Conservation (phyloP, 1,139 yeast genomes). For the Yueomyces sp. region DNA sequence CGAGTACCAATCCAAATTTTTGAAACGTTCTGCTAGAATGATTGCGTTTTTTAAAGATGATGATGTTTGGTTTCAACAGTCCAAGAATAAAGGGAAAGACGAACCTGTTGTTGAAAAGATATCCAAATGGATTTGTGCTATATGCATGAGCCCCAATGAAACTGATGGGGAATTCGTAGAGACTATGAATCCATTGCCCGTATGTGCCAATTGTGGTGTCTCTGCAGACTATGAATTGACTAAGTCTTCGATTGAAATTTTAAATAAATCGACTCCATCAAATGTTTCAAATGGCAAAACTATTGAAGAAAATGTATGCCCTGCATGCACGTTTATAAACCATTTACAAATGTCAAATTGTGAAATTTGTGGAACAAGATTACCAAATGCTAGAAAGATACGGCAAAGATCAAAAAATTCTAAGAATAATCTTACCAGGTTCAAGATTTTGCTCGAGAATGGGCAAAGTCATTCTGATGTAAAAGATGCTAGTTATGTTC, state of each 20-base stretch:
- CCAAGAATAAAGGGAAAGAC: background rate
- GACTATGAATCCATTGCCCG: conserved; percentile 30
- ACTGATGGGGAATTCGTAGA: conserved; percentile 28
- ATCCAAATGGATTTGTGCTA: conserved; percentile 64
- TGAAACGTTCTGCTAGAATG: conserved; percentile 71
- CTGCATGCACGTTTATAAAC: conserved; percentile 74
- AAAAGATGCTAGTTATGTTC: conserved; percentile 28
- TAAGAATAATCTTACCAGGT: conserved; percentile 4
- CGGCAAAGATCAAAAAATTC: conserved; percentile 4
- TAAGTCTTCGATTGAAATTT: conserved; percentile 14
- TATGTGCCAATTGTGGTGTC: conserved; percentile 73
- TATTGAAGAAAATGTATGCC: conserved; percentile 41
- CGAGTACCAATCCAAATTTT: conserved; percentile 48
- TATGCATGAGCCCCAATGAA: conserved; percentile 62
- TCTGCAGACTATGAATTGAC: conserved; percentile 29
- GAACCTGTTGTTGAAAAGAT: conserved; percentile 18
- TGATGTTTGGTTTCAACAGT: background rate
- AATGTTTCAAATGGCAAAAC: background rate
- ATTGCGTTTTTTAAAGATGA: conserved; percentile 24
- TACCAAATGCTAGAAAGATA: conserved; percentile 25
- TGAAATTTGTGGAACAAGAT: conserved; percentile 73
- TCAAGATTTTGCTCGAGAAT: conserved; percentile 3
- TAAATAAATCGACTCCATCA: background rate
- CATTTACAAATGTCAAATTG: conserved; percentile 70
- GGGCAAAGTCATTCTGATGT: conserved; percentile 22